These are phyloP conservation scores for Opeltia flavorubescens DNA, from an alignment of 495 filamentous ascomycete species.

Conservation along the genomic window DNA sequence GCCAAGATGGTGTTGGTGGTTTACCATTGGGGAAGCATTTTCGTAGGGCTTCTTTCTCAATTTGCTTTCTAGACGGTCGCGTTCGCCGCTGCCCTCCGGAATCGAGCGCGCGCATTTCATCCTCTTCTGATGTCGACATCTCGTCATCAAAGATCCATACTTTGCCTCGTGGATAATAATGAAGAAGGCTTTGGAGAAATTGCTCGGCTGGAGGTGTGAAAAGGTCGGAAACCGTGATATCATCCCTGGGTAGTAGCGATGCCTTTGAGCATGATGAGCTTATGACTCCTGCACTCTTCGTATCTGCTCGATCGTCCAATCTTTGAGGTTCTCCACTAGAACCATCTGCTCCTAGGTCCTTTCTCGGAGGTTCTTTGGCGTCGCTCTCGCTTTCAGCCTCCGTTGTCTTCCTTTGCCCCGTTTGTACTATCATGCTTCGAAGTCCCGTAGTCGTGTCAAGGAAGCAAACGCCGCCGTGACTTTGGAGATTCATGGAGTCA, in stretches of 20 bases:
- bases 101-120: not conserved
- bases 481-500: slow-evolving; percentile 37
- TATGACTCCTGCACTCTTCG: slow-evolving; percentile 12
- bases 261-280: slow-evolving; percentile 15
- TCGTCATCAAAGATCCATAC: slow-evolving; percentile 42
- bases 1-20: not conserved
- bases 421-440: not conserved
- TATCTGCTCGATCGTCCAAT: not conserved
- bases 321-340: not conserved
- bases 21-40: slow-evolving; percentile 27
- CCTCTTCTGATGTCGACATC: slow-evolving; percentile 19
- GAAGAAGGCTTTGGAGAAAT: slow-evolving; percentile 37
- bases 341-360: not conserved
- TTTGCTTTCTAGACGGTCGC: slow-evolving; percentile 23
- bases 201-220: slow-evolving; percentile 23
- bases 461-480: slow-evolving; percentile 40
- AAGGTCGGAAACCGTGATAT: slow-evolving; percentile 9
- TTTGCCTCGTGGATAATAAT: slow-evolving; percentile 46
- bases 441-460: slow-evolving; percentile 21
- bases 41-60: slow-evolving; percentile 30
- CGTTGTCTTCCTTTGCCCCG: not conserved
- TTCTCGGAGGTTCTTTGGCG: not conserved
- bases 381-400: not conserved
- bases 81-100: slow-evolving; percentile 7
- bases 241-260: not conserved